A percentile compares a stretch with the other conserved stretches of the same genome.
These are phyloP conservation scores for Aspergillus steynii DNA, from an alignment of 495 filamentous ascomycete genomes.

Conservation along the genomic window DNA sequence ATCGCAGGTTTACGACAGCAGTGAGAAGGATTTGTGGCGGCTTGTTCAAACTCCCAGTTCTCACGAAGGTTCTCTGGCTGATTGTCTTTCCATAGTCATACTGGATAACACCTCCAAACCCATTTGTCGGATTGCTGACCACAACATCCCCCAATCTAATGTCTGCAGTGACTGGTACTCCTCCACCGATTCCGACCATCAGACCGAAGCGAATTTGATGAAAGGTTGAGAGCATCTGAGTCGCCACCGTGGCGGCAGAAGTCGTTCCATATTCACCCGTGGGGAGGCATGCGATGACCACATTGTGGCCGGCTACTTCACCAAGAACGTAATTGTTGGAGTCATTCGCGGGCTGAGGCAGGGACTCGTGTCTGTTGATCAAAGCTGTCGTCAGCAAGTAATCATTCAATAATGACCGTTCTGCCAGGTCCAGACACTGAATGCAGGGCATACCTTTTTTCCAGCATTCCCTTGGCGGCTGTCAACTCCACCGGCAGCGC, in stretches of 20 bases:
- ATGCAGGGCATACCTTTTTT: constrained; percentile 15
- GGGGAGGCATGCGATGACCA: constrained; percentile 41
- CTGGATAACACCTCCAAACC: constrained; percentile 31
- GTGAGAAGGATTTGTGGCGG: constrained; percentile 2
- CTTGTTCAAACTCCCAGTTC: constrained; percentile 1
- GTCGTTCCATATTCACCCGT: constrained; percentile 14
- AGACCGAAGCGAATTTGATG: constrained; percentile 28
- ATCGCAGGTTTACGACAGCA: neutral
- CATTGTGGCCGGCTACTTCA: constrained; percentile 29
- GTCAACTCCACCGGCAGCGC: constrained; percentile 23
- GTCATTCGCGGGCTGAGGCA: constrained; percentile 9
- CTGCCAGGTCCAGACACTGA: no score
- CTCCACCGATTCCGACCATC: constrained; percentile 14
- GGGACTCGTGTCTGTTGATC: constrained; percentile 13
- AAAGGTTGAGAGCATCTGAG: constrained; percentile 4
- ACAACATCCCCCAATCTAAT: constrained; percentile 21
- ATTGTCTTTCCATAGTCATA: constrained; percentile 33
- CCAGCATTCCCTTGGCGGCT: constrained; percentile 36
- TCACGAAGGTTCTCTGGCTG: neutral
- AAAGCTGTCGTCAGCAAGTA: no score
- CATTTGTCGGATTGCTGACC: constrained; percentile 14
- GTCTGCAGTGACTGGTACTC: constrained; percentile 13
- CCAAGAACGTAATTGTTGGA: constrained; percentile 30
- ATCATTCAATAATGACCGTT: no score
- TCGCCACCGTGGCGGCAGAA: constrained; percentile 1